Evolutionary conservation across 257 asterid genomes (phyloP), one percentile per base, ranked within the genome.

Genomic region (Solanum paucissectum): DNA sequence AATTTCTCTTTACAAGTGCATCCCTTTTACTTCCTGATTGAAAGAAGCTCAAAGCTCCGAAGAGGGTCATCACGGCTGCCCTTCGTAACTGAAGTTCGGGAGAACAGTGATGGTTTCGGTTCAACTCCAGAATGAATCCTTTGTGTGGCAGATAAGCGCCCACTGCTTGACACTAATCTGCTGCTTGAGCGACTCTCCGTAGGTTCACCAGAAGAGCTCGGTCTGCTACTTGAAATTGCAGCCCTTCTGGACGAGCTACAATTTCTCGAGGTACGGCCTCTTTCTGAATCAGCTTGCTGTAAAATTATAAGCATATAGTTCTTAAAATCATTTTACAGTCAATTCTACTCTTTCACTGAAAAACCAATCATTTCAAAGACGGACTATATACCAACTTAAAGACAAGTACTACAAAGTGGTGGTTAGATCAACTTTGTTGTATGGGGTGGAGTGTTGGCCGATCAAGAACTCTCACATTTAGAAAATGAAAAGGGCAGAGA

Each of bases 31-130:
- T 91, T 92, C 85, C 91, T 90, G 89, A 93, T 87, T 9, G 95
- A 92, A 73, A 96, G 98, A 88, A 96, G 94, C 89, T 97, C 98
- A 12, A 97, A 95, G 96, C 98, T 97, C 73, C 98, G 95, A 62
- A 97, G 93, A 89, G 98, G 95, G 86, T 97, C 98, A 69, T 94
- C 96, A 1, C 98, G 98, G 64, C 93, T 85, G 86, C 95, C 97
- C 89, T 93, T 94, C 29, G 90, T 8, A 23, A 87, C 86, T 18
- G 94, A 90, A 33, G 94, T 86, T 12, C 97, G 98, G 85, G 95
- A 89, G 52, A 88, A 81, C 38, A 85, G 72, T 55, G 89, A 83
- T 29, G 88, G 55, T 83, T 76, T 82, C 33, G 85, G 52, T 83
- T 44, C 86, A n/a, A 37, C 38, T 27, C 86, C 86, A 13, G 87